Percentiles rank a stretch among this genome's conserved stretches.
Evolutionary conservation across 352 stramenopile species (phyloP).

Genomic region (Pseudoperonospora humuli): DNA sequence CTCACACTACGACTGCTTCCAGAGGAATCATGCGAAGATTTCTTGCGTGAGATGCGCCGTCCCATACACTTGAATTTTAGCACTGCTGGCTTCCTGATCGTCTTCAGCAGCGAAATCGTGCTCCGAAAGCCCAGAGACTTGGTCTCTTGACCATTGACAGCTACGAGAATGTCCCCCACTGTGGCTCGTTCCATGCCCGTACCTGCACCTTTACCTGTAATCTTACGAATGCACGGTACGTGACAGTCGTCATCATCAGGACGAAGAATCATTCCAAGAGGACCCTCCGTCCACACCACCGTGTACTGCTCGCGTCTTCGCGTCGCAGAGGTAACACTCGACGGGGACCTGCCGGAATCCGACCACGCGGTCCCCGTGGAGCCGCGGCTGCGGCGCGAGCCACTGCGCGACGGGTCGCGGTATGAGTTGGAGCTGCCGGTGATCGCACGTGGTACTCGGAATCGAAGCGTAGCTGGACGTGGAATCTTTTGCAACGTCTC

Average conservation of each 20-base stretch:
- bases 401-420: conserved; percentile 25
- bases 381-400: conserved; percentile 21
- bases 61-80: conserved; percentile 87
- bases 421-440: conserved; percentile 13
- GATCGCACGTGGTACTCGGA: conserved; percentile 63
- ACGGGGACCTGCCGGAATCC: conserved; percentile 25
- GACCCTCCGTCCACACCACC: conserved; percentile 79
- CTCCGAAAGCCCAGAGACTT: conserved; percentile 78
- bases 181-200: conserved; percentile 77
- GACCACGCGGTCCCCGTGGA: conserved; percentile 46
- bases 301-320: conserved; percentile 77
- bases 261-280: conserved; percentile 79
- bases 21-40: conserved; percentile 31
- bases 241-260: conserved; percentile 83
- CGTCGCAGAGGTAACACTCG: conserved; percentile 12
- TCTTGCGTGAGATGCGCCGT: conserved; percentile 55
- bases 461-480: conserved; percentile 70
- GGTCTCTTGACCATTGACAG: conserved; percentile 79
- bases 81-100: conserved; percentile 76
- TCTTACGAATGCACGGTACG: conserved; percentile 84
- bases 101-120: conserved; percentile 82
- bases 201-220: conserved; percentile 71
- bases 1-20: conserved; percentile 22
- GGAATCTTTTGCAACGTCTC: conserved; percentile 78
- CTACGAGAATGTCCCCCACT: conserved; percentile 74